These are phyloP conservation scores for Claviceps pusilla DNA, from an alignment of 2,329 filamentous ascomycete genomes.

Conservation along the genomic window DNA sequence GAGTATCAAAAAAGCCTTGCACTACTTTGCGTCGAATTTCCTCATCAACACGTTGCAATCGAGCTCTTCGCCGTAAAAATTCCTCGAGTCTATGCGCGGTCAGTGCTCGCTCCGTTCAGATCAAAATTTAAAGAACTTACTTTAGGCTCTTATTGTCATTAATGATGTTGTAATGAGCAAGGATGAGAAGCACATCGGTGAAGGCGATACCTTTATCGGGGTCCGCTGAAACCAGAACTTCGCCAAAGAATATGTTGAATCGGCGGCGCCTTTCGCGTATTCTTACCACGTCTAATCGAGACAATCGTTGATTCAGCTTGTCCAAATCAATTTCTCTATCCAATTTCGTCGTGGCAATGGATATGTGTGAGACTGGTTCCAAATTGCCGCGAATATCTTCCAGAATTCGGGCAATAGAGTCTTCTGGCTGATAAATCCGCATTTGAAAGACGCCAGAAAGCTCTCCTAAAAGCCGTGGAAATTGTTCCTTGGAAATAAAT, in stretches of 20 bases:
- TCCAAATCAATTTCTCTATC: conserved; percentile 53
- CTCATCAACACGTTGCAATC: conserved; percentile 87
- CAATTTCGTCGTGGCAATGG: conserved; percentile 36
- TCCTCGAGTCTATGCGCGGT: conserved; percentile 57
- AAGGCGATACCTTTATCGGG: conserved; percentile 82
- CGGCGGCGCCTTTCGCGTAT: conserved; percentile 62
- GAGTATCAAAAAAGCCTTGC: conserved; percentile 86
- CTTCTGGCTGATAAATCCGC: conserved; percentile 85
- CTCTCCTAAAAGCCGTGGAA: conserved; percentile 77
- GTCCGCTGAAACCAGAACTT: conserved; percentile 86
- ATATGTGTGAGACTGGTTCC: conserved; percentile 37
- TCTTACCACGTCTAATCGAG: conserved; percentile 55
- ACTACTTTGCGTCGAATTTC: conserved; percentile 82
- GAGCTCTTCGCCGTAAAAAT: conserved; percentile 76
- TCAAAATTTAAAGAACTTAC: conserved; percentile 28
- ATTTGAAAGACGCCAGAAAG: conserved; percentile 93
- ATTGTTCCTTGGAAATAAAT: conserved; percentile 78
- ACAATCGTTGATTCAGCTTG: conserved; percentile 58
- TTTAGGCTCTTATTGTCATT: conserved; percentile 89
- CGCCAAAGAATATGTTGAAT: conserved; percentile 93
- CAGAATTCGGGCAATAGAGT: conserved; percentile 74
- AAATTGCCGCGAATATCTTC: conserved; percentile 58
- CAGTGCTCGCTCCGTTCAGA: background rate
- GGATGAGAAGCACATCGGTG: conserved; percentile 80
- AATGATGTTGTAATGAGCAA: conserved; percentile 97